Evolutionary conservation across 768 basidiomycete genomes (phyloP).

Genomic region (Sarcodon sp.): DNA sequence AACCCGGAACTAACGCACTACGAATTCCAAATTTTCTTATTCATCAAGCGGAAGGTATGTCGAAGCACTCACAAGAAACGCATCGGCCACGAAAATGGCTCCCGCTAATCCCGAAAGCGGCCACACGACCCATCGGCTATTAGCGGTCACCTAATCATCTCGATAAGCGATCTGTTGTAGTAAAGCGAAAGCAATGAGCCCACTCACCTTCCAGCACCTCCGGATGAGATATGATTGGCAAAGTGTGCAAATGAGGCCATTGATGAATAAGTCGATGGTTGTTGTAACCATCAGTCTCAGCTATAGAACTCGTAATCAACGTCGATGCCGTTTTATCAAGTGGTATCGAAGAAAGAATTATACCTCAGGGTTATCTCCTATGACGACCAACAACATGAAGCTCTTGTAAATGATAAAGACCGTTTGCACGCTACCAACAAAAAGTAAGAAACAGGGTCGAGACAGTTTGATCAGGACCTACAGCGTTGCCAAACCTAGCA

Average conservation of each 20-base stretch:
- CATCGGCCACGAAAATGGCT: constrained; percentile 23
- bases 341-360: not conserved
- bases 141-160: constrained; percentile 24
- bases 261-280: constrained; percentile 34
- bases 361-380: constrained; percentile 9
- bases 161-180: not conserved
- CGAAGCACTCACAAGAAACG: constrained; percentile 21
- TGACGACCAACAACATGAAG: constrained; percentile 12
- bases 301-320: constrained; percentile 11
- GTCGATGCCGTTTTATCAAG: not conserved
- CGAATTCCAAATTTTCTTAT: not conserved
- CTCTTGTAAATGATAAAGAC: constrained; percentile 13
- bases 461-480: constrained; percentile 13
- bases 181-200: not conserved
- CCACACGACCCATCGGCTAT: constrained; percentile 21
- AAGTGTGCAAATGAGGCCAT: constrained; percentile 30
- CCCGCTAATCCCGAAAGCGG: constrained; percentile 21
- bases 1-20: constrained; percentile 6
- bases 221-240: constrained; percentile 37
- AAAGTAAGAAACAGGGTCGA: not conserved
- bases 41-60: not conserved
- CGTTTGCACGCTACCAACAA: constrained; percentile 10
- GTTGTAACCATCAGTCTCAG: constrained; percentile 18
- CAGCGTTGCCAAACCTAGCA: constrained; percentile 28
- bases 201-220: constrained; percentile 36